Percentiles rank a stretch among this genome's conserved stretches.
phyloP scores from a whole-genome alignment of 2,329 filamentous ascomycete species.

The Fusarium mexicanum region DNA sequence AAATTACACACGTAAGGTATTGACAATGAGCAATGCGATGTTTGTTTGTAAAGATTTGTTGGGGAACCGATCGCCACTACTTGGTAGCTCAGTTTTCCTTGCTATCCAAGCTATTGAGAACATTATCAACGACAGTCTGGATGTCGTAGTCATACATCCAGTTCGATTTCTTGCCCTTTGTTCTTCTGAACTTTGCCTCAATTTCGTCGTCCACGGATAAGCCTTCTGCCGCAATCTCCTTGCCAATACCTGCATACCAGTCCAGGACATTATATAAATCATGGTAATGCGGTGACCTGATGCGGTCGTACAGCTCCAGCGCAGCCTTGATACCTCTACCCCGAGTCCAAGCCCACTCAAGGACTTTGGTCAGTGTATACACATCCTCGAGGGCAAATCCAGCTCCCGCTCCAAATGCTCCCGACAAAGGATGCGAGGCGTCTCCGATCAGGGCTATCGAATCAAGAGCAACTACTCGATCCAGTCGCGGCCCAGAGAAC shows the following conservation, averaged over 20 bases:
- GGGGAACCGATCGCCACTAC: not conserved
- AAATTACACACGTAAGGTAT: not conserved
- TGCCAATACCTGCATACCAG: slow-evolving; percentile 30
- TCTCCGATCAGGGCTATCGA: slow-evolving; percentile 62
- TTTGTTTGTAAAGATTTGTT: not conserved
- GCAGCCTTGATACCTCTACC: slow-evolving; percentile 30
- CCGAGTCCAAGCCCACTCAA: slow-evolving; percentile 39
- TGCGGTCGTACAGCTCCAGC: slow-evolving; percentile 40
- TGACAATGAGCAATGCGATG: not conserved
- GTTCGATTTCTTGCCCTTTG: slow-evolving; percentile 29
- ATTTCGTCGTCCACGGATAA: slow-evolving; percentile 41
- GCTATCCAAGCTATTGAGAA: not conserved
- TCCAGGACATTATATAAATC: slow-evolving; percentile 42
- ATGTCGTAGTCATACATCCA: slow-evolving; percentile 46
- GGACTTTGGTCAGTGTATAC: slow-evolving; percentile 35
- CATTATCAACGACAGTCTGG: slow-evolving; percentile 28
- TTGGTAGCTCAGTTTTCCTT: not conserved
- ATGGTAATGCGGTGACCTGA: slow-evolving; percentile 45
- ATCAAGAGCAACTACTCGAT: slow-evolving; percentile 33
- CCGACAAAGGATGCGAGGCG: slow-evolving; percentile 63
- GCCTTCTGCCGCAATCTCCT: slow-evolving; percentile 22
- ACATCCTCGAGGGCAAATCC: slow-evolving; percentile 51
- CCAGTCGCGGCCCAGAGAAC: slow-evolving; percentile 46
- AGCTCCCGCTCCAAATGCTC: slow-evolving; percentile 53
- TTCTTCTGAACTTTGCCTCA: slow-evolving; percentile 32